Conservation (phyloP, 257 asterid genomes). For the Petunia axillaris region DNA sequence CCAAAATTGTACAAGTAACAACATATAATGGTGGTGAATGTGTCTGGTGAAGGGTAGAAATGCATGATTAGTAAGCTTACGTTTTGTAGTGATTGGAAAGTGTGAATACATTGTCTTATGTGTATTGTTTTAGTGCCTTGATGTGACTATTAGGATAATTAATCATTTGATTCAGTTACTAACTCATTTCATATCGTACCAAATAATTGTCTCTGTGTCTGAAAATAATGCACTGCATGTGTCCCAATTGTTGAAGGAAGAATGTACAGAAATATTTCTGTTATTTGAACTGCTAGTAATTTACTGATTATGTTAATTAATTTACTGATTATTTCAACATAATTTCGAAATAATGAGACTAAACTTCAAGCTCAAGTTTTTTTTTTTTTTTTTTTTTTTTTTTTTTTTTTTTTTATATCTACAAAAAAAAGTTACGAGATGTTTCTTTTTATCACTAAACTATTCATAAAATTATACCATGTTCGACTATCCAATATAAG, state of each 20-base stretch:
- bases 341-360: no score
- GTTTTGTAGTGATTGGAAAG: no score
- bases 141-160: not conserved
- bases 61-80: not conserved
- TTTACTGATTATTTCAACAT: no score
- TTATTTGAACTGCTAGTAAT: no score
- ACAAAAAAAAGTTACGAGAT: no score
- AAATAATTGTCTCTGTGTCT: not conserved
- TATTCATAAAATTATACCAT: no score
- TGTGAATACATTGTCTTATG: not conserved
- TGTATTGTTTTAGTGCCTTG: constrained; percentile 4
- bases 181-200: not conserved
- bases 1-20: constrained; percentile 2
- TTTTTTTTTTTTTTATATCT: no score
- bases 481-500: not conserved
- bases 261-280: no score
- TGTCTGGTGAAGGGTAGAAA: not conserved
- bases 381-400: no score
- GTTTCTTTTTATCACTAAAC: no score
- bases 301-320: no score
- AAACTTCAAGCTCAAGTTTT: no score
- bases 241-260: not conserved
- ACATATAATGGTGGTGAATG: not conserved
- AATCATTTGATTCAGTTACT: constrained; percentile 1
- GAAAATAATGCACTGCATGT: not conserved